Base-by-base conservation (phyloP, 2,329 filamentous ascomycete genomes). In the Ceratocystis diversiconidia region DNA sequence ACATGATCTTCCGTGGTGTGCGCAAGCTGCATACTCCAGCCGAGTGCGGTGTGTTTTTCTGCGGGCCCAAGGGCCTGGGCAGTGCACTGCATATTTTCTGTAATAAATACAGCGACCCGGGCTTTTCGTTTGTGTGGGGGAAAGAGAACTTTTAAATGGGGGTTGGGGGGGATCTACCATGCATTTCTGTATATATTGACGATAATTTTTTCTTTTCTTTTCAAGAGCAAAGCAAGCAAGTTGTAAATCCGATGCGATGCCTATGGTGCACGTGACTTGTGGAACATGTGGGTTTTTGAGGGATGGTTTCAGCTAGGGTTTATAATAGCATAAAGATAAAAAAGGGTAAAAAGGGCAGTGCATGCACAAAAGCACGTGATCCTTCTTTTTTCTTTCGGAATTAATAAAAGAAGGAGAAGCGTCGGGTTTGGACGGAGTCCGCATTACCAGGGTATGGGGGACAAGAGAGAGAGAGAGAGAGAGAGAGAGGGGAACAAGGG, bases 81-180 rank as follows among this genome's bases (percentile, higher is more conserved):
- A 90, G 86, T 72, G 78, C 84, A 68, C 75, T 94, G 73, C 89
- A 94, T 72, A 82, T 90, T 68, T 91, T 89, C 76, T 94, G 89
- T 76, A 94, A 92, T 74, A 90, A 90, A 80, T 92, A 92, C 77
- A 89, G 86, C 67, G 88, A 92, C 72, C 88, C 88, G 73, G 88
- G 84, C 79, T 87, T 86, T 74, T 82, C 80, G 61, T 87, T 84
- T 70, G 82, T 85, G 61, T 87, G 83, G 83, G 84, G 84, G 71
- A 87, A 87, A 73, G 84, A 87, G 75, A 87, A 86, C 73, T 87
- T 86, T 72, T 85, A 82, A 71, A 71, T 66, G 44, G 5, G 50
- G 6, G 19, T 4, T 3, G 17, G n/a, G 5, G 7, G 4, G 10
- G 12, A 15, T 41, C 36, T 41, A 41, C 36, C 10, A 41, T 12